Evolutionary conservation across 1,284 basidiomycete species (phyloP).

Genomic region (Ceratobasidium sp.): DNA sequence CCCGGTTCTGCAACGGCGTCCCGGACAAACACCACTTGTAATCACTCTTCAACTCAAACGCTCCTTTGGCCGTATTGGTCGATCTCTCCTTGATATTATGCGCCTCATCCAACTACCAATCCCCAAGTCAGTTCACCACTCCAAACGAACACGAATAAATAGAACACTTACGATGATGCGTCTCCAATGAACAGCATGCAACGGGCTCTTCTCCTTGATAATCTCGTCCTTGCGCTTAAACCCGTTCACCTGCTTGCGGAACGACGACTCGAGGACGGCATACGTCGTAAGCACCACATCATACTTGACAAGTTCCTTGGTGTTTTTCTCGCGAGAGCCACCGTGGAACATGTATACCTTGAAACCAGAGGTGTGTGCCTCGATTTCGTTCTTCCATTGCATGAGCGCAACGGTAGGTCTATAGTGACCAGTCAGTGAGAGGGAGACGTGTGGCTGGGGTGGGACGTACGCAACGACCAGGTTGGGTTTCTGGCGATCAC

Average conservation of each 20-base stretch:
- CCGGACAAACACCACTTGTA: conserved; percentile 97
- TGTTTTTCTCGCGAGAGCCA: conserved; percentile 68
- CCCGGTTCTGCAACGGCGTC: conserved; percentile 96
- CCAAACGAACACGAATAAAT: neutral
- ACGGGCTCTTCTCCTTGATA: conserved; percentile 87
- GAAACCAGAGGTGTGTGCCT: conserved; percentile 79
- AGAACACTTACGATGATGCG: conserved; percentile 68
- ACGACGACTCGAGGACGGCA: conserved; percentile 65
- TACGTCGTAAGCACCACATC: conserved; percentile 68
- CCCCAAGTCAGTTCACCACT: neutral
- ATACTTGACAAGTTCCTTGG: conserved; percentile 78
- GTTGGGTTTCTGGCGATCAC: conserved; percentile 81
- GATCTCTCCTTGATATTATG: conserved; percentile 97
- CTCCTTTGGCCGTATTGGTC: conserved; percentile 96
- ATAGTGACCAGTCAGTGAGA: neutral
- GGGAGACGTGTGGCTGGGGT: neutral
- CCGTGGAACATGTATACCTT: conserved; percentile 93
- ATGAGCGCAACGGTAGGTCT: conserved; percentile 96
- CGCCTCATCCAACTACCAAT: conserved; percentile 92
- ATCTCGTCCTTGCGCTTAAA: conserved; percentile 89
- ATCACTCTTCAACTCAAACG: conserved; percentile 84
- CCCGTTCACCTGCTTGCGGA: conserved; percentile 89
- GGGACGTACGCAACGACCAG: conserved; percentile 85
- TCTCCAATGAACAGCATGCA: conserved; percentile 91
- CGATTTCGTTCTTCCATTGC: conserved; percentile 98